Conservation (phyloP, 192 early-diverging fungal genomes). For the Coemansia guatemalensis region DNA sequence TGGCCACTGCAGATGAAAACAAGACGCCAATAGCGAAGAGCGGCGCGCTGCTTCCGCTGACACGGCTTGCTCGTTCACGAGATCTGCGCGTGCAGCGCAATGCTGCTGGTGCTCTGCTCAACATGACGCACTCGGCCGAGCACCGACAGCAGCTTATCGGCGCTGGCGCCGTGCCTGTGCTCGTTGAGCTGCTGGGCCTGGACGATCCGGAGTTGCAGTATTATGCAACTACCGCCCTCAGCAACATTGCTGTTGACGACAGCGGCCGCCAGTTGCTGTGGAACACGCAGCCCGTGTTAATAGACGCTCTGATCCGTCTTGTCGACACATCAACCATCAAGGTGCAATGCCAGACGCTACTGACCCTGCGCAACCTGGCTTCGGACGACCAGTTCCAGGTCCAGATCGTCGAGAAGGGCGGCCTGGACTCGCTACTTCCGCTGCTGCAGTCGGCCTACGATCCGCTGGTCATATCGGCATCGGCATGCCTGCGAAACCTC, state of each 20-base stretch:
- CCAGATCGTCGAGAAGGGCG: slow-evolving; percentile 76
- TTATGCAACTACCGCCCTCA: slow-evolving; percentile 86
- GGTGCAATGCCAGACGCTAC: slow-evolving; percentile 85
- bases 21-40: slow-evolving; percentile 86
- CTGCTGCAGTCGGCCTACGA: slow-evolving; percentile 73
- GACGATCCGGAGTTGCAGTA: slow-evolving; percentile 86
- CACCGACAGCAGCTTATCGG: slow-evolving; percentile 81
- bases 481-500: slow-evolving; percentile 86
- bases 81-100: slow-evolving; percentile 88
- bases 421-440: slow-evolving; percentile 68
- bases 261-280: slow-evolving; percentile 65
- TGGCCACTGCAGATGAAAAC: slow-evolving; percentile 86
- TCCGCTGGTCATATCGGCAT: slow-evolving; percentile 77
- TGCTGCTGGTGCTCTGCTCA: slow-evolving; percentile 86
- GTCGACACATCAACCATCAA: slow-evolving; percentile 77
- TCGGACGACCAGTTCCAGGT: slow-evolving; percentile 79
- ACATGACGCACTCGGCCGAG: slow-evolving; percentile 89
- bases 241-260: slow-evolving; percentile 86
- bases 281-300: slow-evolving; percentile 69
- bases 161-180: slow-evolving; percentile 78
- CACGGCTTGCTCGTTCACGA: slow-evolving; percentile 70
- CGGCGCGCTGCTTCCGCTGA: slow-evolving; percentile 72
- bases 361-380: slow-evolving; percentile 85
- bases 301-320: slow-evolving; percentile 73
- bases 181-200: slow-evolving; percentile 72